Evolutionary conservation across 768 basidiomycete genomes (phyloP), one percentile per base, ranked within the genome.

Genomic region (Chalciporus pseudorubinellus): DNA sequence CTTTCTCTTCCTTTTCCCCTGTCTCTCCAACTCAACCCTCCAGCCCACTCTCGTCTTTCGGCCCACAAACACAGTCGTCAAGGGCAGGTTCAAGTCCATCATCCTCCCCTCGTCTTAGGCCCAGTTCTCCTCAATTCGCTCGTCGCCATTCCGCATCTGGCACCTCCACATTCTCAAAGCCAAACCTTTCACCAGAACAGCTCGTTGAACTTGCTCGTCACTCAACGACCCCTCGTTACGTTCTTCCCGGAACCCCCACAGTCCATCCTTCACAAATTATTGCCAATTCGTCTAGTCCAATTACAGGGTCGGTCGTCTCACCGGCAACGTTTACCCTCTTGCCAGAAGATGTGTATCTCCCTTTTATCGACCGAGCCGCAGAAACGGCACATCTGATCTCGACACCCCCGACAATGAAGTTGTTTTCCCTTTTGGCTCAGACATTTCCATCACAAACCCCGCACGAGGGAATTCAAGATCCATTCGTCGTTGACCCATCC

Each of bases 291-390:
- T 39, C 19, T 6, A 53, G 47, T 50, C 3, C 38, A 5, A 7
- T 40, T 11, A 11, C 29, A 9, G 39, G 33, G 1, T 18, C 62
- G 12, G 43, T 51, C 1, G 53, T 73, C 3, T 58, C 73, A 0
- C 81, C 80, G 4, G 79, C 82, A 2, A 81, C 82, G 2, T 92
- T 92, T 63, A 88, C 87, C 0, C 82, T 82, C 0, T 77, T 93
- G 2, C 87, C 87, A 6, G 81, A 83, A 19, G 84, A 89, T 53
- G 80, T 90, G 26, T 85, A 83, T 58, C 81, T 97, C 13, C 93
- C 93, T 1, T 97, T 93, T 70, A 77, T 95, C 55, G 86, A 95
- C 57, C 83, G 93, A 18, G 79, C 90, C 0, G 69, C 73, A 0
- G 93, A 97, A 62, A 91, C 95, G 1, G 56, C 77, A 4, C 71